Evolutionary conservation across 352 stramenopile species (phyloP).

Genomic region (Phytophthora crassamura): DNA sequence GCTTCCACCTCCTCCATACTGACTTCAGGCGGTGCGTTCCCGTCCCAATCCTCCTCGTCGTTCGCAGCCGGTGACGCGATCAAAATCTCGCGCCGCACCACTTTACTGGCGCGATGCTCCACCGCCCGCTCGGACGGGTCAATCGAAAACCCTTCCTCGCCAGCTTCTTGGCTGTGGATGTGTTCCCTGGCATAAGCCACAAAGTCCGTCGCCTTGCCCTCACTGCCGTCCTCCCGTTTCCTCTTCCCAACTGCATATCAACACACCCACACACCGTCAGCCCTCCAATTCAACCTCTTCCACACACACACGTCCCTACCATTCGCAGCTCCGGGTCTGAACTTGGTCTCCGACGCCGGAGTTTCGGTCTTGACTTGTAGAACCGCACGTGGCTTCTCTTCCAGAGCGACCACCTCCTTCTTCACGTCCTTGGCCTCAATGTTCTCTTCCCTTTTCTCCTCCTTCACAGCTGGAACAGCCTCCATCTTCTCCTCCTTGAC

Average conservation of each 20-base stretch:
- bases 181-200: constrained; percentile 82
- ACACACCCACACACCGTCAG: constrained; percentile 6
- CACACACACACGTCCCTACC: constrained; percentile 11
- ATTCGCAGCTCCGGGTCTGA: constrained; percentile 9
- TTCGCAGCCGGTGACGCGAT: constrained; percentile 82
- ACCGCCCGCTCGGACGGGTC: constrained; percentile 85
- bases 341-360: constrained; percentile 6
- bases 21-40: constrained; percentile 36
- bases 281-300: too few relatives aligned
- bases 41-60: constrained; percentile 83
- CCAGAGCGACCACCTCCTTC: constrained; percentile 10
- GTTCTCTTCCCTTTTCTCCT: constrained; percentile 8
- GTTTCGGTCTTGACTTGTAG: constrained; percentile 17
- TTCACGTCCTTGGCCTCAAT: too few relatives aligned
- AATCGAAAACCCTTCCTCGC: constrained; percentile 86
- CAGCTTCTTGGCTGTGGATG: constrained; percentile 79
- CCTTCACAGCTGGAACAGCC: not conserved
- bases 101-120: constrained; percentile 84
- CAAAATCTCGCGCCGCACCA: constrained; percentile 84
- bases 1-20: constrained; percentile 46
- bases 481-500: constrained; percentile 25
- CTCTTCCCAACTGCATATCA: constrained; percentile 27
- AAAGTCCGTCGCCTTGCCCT: constrained; percentile 43
- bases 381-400: constrained; percentile 4
- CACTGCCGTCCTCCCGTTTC: constrained; percentile 36